Evolutionary conservation across 2,329 filamentous ascomycete species (phyloP).

Genomic region (Sporothrix mexicana): DNA sequence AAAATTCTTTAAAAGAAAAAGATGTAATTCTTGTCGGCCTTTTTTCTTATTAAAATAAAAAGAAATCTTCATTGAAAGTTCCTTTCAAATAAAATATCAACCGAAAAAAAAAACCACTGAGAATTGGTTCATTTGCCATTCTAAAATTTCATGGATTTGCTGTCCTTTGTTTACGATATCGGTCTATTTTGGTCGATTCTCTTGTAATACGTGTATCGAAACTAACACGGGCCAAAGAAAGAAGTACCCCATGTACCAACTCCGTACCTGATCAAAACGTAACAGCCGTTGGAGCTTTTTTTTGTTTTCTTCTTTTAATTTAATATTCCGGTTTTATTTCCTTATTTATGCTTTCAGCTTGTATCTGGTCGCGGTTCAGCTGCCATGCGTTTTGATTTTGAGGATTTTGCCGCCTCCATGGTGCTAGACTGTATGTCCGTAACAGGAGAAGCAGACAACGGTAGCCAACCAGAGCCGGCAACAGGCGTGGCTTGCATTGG

Average conservation of each 20-base stretch:
- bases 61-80: neutral
- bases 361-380: neutral
- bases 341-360: neutral
- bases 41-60: neutral
- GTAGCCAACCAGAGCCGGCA: constrained; percentile 3
- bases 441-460: too few relatives aligned
- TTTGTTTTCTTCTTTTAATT: neutral
- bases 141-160: neutral
- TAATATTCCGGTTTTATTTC: neutral
- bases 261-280: neutral
- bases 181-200: neutral
- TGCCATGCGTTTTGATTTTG: neutral
- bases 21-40: too few relatives aligned
- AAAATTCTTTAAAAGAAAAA: too few relatives aligned
- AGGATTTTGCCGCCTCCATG: constrained; percentile 5
- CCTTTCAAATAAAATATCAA: neutral
- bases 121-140: neutral
- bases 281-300: neutral
- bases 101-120: neutral
- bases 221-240: neutral
- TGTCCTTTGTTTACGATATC: neutral
- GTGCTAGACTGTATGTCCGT: neutral
- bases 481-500: constrained; percentile 13
- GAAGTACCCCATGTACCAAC: neutral
- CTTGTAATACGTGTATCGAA: constrained; percentile 10